Base-by-base conservation (phyloP, 2,329 filamentous ascomycete species). In the Metarhizium humberi region DNA sequence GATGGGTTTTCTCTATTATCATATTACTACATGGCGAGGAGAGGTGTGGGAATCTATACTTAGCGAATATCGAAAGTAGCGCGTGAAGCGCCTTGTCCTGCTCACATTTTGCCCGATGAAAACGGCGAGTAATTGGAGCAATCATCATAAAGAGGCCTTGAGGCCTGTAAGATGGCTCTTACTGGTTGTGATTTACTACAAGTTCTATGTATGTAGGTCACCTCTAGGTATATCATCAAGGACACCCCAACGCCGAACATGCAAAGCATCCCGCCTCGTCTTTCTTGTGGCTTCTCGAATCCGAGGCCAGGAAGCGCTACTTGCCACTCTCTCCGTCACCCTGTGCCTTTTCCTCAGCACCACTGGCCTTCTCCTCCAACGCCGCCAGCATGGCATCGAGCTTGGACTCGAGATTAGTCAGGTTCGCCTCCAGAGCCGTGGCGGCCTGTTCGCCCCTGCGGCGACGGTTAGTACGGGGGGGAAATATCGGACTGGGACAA, bases 401-500 rank as follows among this genome's bases (percentile, higher is more conserved):
- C 63, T 76, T 80, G 62, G 69, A 71, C 66, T 83, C 79, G 20
- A 84, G 71, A 38, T 63, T 75, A 8, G 73, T 71, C 51, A 84
- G 71, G 59, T 77, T 78, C 2, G 74, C 69, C 63, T 84, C 80
- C 18, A 84, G 73, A 34, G 72, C 73, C 11, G 74, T 64, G 46
- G 80, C 80, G 4, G 79, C 70, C 60, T 79, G 75, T 58, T 84
- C 80, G 60, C 80, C 80, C 61, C 78, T 81, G 57, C 42, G 36
- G 3, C 25, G 45, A 30, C 29, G 32, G 36, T 34, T 40, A 49
- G 25, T 49, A 20, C 29, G 5, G 6, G 32, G 32, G 32, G 32
- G 29, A 16, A 4, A 34, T 34, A 8, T 11, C 5, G 13, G 13
- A 16, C 16, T 14, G 30, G 30, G 25, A 32, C 16, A n/a, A 2